Evolutionary conservation across 2,329 filamentous ascomycete genomes (phyloP), one percentile per base, ranked within the genome.

Genomic region (Mycosphaerella arachidis): DNA sequence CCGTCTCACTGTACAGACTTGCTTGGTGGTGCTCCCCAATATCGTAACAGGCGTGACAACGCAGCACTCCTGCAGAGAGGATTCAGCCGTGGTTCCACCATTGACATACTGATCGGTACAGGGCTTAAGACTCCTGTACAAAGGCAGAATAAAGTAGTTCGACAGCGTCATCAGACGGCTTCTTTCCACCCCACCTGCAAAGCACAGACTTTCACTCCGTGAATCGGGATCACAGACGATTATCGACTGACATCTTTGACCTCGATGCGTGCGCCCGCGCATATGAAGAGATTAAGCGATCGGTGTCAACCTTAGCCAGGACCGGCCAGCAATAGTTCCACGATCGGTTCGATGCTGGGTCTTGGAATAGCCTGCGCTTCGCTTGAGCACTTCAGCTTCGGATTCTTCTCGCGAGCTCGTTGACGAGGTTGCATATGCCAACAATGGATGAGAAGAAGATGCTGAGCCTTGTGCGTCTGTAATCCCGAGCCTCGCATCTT

Each of bases 301-400:
- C 85, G 58, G 84, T 82, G 24, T 81, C 78, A 54, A 90, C 85
- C 72, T 89, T 90, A 46, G 76, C 76, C 9, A 91, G 75, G 33
- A 88, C 85, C 50, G 91, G 76, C 88, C 88, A 91, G 46, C 86
- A 88, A 66, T 88, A 79, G 70, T 91, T 92, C 88, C 89, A 91
- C 70, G 87, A 90, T 27, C 85, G 81, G 66, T 85, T 86, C 64
- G 85, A 88, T 18, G 81, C 76, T 0, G 86, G 86, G 63, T 91
- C 88, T 30, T 76, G 77, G 57, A 82, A 79, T 2, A 91, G 88
- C 24, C 86, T 78, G 57, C 77, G 74, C 67, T 87, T 86, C 0
- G 88, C 88, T 68, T 89, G 4, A 40, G 4, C 37, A 40, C 12
- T 6, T 40, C 37, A n/a, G 37, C 12, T 4, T 43, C 40, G 16